Percentiles rank a stretch among this genome's conserved stretches.
phyloP scores from a whole-genome alignment of 1,284 basidiomycete species.

The Ustilago cynodontis region DNA sequence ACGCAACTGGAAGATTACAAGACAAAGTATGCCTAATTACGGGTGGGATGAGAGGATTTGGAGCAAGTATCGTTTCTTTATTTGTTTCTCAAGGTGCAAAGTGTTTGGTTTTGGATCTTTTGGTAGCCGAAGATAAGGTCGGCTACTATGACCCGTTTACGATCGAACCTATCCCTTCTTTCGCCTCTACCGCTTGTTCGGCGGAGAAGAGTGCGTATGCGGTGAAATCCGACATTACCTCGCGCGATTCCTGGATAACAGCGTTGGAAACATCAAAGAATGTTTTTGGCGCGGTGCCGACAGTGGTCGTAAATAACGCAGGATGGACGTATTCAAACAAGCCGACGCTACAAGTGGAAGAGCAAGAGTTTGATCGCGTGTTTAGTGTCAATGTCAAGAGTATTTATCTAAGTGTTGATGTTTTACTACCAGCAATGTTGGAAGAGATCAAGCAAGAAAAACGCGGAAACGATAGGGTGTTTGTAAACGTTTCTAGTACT shows the following conservation, averaged over 20 bases:
- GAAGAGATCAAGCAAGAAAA: not conserved
- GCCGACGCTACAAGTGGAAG: constrained; percentile 24
- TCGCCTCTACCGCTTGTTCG: no score
- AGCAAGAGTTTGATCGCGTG: constrained; percentile 42
- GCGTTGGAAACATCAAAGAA: not conserved
- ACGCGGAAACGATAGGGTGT: constrained; percentile 18
- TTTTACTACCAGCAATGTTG: constrained; percentile 25
- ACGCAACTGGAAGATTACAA: not conserved
- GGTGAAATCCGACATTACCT: constrained; percentile 29
- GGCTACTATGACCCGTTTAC: constrained; percentile 23
- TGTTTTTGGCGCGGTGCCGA: constrained; percentile 11
- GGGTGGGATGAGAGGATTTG: constrained; percentile 39
- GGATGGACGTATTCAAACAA: constrained; percentile 57
- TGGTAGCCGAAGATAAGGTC: not conserved
- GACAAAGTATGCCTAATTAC: constrained; percentile 26
- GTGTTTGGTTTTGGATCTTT: constrained; percentile 22
- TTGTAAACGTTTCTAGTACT: constrained; percentile 33
- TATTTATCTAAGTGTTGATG: constrained; percentile 34
- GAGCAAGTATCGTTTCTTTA: constrained; percentile 28
- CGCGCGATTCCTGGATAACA: constrained; percentile 4
- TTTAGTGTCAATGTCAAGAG: constrained; percentile 48
- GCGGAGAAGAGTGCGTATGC: constrained; percentile 16
- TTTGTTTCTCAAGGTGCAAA: constrained; percentile 24
- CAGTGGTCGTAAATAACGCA: constrained; percentile 47
- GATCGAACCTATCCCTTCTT: not conserved